Evolutionary conservation across 306 rosid genomes (phyloP), one percentile per base, ranked within the genome.

Genomic region (Rubus idaeus): DNA sequence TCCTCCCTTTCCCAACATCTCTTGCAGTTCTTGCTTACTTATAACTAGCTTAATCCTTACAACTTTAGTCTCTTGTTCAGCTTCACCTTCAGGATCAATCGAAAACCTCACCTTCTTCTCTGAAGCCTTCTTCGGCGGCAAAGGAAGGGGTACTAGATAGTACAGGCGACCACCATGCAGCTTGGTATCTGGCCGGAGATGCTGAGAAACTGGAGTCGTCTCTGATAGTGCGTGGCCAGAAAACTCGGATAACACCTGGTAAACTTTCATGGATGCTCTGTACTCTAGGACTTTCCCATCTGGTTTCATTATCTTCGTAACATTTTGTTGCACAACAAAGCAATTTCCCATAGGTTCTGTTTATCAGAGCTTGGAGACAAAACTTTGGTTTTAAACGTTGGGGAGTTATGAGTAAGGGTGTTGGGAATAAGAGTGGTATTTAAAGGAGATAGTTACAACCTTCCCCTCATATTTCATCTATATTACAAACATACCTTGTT

Each of bases 201-300:
- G 88, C 61, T 79, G 83, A 56, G 71, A 71, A 1, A 49, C 86
- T 0, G 78, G 85, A 26, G 84, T 70, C n/a, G 88, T 78, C n/a
- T 85, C 96, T 3, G 94, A 87, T 13, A 94, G 75, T 69, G 89
- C 85, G 76, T 88, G 88, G 77, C 96, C 91, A 0, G 94, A 70
- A 78, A 91, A 91, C 39, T 91, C 84, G 18, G 83, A 56, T 78
- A 90, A 56, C 67, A 92, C 88, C 12, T 90, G 86, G 66, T 84
- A 82, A 17, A 77, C 97, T 67, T 76, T 79, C 42, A 85, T 82
- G 23, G 93, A 90, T 77, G 88, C 68, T 77, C 84, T 87, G 89
- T 92, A 95, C 78, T 87, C 95, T 2, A 95, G 86, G 57, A 91
- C 64, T 83, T 90, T 88, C 42, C 97, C 92, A 77, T 95, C 97